Conservation (phyloP, 371 early-diverging fungal genomes). For the Mortierella sp. region DNA sequence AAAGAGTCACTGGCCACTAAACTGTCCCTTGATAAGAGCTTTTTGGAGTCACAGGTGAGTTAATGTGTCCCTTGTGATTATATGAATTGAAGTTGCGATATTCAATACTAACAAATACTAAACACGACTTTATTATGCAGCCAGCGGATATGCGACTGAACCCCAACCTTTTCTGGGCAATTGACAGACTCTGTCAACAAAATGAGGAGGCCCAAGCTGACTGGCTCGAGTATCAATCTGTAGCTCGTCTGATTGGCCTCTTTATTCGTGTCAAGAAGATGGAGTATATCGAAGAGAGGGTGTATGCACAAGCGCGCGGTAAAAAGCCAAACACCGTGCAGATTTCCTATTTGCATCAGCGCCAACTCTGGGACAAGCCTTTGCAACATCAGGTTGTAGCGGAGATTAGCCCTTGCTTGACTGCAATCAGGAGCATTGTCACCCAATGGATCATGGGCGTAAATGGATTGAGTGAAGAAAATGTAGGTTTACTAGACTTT, state of each 20-base stretch:
- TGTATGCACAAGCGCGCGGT: slow-evolving; percentile 47
- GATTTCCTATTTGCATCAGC: slow-evolving; percentile 52
- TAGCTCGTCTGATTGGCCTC: slow-evolving; percentile 45
- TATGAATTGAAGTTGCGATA: neutral
- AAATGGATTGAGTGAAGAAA: slow-evolving; percentile 48
- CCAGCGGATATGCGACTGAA: slow-evolving; percentile 54
- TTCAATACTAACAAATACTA: neutral
- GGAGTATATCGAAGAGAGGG: slow-evolving; percentile 45
- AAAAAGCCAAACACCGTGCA: slow-evolving; percentile 52
- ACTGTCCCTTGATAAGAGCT: slow-evolving; percentile 24
- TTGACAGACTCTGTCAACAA: slow-evolving; percentile 35
- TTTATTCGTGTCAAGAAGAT: slow-evolving; percentile 56
- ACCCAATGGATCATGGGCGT: slow-evolving; percentile 45
- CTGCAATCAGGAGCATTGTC: slow-evolving; percentile 36
- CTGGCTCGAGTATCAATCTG: slow-evolving; percentile 50
- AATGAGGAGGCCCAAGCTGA: slow-evolving; percentile 22
- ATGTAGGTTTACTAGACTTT: slow-evolving; percentile 26
- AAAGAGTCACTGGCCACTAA: slow-evolving; percentile 33
- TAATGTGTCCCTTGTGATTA: neutral
- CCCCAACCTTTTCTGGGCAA: slow-evolving; percentile 54
- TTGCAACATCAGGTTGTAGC: slow-evolving; percentile 56
- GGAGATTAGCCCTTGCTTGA: slow-evolving; percentile 54
- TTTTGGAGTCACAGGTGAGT: slow-evolving; percentile 51
- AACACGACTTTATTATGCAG: slow-evolving; percentile 12
- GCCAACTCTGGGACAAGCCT: slow-evolving; percentile 52